A percentile compares a stretch with the other conserved stretches of the same genome.
These are phyloP conservation scores for Dittrichia graveolens DNA, from an alignment of 129 eudicot species.

Conservation along the genomic window DNA sequence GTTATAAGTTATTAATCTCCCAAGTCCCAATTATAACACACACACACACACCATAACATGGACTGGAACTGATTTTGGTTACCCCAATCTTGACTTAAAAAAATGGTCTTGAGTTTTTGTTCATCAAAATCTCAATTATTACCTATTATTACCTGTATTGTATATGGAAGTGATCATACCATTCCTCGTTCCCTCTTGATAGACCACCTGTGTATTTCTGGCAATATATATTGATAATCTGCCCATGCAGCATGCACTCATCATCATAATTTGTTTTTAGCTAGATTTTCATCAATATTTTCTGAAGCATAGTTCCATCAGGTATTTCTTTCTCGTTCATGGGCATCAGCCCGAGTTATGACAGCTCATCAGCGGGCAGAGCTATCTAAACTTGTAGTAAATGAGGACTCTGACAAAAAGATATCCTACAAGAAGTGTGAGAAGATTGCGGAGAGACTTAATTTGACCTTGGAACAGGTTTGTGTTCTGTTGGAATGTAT, in stretches of 20 bases:
- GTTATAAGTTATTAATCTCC: no score
- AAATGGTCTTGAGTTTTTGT: no score
- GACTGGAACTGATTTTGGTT: no score
- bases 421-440: constrained; percentile 67
- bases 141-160: no score
- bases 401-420: constrained; percentile 52
- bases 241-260: not conserved
- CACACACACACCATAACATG: no score
- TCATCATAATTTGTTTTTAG: not conserved
- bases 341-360: constrained; percentile 81
- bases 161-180: no score
- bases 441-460: constrained; percentile 74
- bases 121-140: no score
- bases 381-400: constrained; percentile 58
- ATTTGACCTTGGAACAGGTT: constrained; percentile 91
- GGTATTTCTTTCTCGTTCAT: constrained; percentile 66
- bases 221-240: not conserved
- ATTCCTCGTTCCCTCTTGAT: no score
- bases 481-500: constrained; percentile 29
- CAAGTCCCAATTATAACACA: no score
- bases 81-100: no score
- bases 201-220: not conserved
- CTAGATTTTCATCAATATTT: not conserved
- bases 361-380: constrained; percentile 81
- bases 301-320: constrained; percentile 32